A percentile compares a stretch with the other conserved stretches of the same genome.
Conservation (phyloP, 176 grass and related monocot species). For the Melocanna baccifera region DNA sequence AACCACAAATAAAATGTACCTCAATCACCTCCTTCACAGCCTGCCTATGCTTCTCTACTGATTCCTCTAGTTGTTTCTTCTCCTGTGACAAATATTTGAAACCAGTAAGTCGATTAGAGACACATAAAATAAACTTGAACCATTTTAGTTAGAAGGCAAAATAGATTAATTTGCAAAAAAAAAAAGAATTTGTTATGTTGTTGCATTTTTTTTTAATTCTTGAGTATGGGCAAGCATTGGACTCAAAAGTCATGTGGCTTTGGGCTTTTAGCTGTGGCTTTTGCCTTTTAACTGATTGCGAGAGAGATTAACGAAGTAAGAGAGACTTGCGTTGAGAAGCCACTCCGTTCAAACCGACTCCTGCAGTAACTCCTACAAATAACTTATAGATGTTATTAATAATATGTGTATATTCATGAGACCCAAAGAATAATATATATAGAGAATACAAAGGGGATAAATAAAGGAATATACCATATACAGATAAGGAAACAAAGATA, state of each 20-base stretch:
- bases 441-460: too few species aligned
- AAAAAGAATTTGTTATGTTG: background rate
- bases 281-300: too few species aligned
- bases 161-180: background rate
- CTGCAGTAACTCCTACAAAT: too few species aligned
- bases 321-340: too few species aligned
- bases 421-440: too few species aligned
- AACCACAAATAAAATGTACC: conserved; percentile 47
- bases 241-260: background rate
- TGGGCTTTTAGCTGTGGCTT: too few species aligned
- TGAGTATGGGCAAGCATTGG: background rate
- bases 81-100: conserved; percentile 54
- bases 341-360: too few species aligned
- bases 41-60: conserved; percentile 69
- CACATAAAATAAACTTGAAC: conserved; percentile 7
- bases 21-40: conserved; percentile 64
- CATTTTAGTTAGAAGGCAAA: background rate
- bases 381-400: too few species aligned
- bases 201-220: background rate
- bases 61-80: conserved; percentile 68
- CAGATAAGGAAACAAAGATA: too few species aligned
- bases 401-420: too few species aligned
- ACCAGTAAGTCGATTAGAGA: background rate
- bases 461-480: too few species aligned
- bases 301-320: too few species aligned